Percentiles rank a stretch among this genome's conserved stretches.
Evolutionary conservation across 148 eudicot genomes (phyloP).

Genomic region (Rhododendron ferrugineum): DNA sequence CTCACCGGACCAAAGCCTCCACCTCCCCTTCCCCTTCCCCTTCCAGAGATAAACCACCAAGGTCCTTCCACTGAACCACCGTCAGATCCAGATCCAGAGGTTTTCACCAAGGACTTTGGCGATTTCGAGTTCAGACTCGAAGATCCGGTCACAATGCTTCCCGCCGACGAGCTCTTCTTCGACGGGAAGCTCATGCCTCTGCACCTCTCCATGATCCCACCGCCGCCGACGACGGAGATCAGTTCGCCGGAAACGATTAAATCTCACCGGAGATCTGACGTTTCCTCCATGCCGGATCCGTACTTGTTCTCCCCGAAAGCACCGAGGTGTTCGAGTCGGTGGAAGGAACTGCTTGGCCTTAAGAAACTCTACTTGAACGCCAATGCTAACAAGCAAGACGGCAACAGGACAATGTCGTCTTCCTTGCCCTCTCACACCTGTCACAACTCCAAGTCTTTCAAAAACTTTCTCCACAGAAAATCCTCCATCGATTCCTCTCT

Average conservation of each 20-base stretch:
- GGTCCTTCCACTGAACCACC: not conserved
- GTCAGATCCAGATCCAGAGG: slow-evolving; percentile 38
- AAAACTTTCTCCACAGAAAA: slow-evolving; percentile 44
- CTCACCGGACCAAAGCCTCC: not conserved
- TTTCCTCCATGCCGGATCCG: slow-evolving; percentile 25
- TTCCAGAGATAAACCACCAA: not conserved
- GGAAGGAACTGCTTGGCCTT: slow-evolving; percentile 77
- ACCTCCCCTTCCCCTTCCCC: not conserved
- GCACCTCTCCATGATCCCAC: slow-evolving; percentile 28
- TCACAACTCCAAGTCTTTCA: slow-evolving; percentile 30
- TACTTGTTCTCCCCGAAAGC: slow-evolving; percentile 77
- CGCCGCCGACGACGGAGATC: slow-evolving; percentile 4
- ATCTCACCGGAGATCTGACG: slow-evolving; percentile 19
- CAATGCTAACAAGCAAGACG: slow-evolving; percentile 20
- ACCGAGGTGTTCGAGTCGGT: slow-evolving; percentile 73
- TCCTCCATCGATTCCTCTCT: slow-evolving; percentile 43
- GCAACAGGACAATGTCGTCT: slow-evolving; percentile 15
- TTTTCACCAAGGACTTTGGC: slow-evolving; percentile 14
- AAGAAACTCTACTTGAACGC: slow-evolving; percentile 40
- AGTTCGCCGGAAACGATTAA: slow-evolving; percentile 29
- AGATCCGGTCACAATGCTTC: slow-evolving; percentile 57
- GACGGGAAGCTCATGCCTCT: slow-evolving; percentile 73
- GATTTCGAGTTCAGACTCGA: slow-evolving; percentile 77
- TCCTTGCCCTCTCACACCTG: not conserved
- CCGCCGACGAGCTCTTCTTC: slow-evolving; percentile 87